Evolutionary conservation across 371 early-diverging fungal species (phyloP), one percentile per base, ranked within the genome.

Genomic region (Zychaea mexicana): DNA sequence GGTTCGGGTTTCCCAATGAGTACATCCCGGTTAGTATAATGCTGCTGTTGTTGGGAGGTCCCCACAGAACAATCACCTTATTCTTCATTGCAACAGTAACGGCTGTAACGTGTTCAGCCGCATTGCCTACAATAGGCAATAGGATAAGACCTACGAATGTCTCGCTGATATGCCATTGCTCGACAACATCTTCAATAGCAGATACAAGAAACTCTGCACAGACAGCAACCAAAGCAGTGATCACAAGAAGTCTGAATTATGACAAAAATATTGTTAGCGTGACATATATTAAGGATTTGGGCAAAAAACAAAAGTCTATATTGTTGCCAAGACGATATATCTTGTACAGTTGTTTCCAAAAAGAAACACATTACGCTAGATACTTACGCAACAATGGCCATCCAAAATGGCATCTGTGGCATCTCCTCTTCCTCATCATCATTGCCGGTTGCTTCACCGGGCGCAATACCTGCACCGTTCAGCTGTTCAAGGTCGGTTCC

Each of bases 111-210:
- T 96, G 94, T 67, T 91, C 92, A 17, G 90, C 92, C 1, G 91
- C 90, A 60, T 90, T 88, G 30, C 94, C 92, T 2, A 94, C 93
- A 49, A 96, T 92, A 0, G 95, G 94, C 12, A 96, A 68, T 30
- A 96, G 66, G 60, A 96, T 87, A 27, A 96, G 76, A 62, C 94
- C 95, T 13, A 96, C 89, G 76, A 96, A 96, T 4, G 90, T 88
- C 24, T 90, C 76, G 58, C 82, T 85, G 32, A 94, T 80, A 26
- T 82, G 78, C 83, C 86, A 88, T 47, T 80, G 65, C 30, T 82
- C 62, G 0, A 88, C 81, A 17, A 91, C 75, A 15, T 88, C 92
- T 38, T 93, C 91, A 62, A 96, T 92, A 2, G 91, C 87, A 30
- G 76, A 85, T 2, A 95, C 95, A 19, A 95, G 75, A 67, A 82